Percentiles rank a stretch among this genome's conserved stretches.
Conservation (phyloP, 202 grass and related monocot species). For the Zizania palustris region DNA sequence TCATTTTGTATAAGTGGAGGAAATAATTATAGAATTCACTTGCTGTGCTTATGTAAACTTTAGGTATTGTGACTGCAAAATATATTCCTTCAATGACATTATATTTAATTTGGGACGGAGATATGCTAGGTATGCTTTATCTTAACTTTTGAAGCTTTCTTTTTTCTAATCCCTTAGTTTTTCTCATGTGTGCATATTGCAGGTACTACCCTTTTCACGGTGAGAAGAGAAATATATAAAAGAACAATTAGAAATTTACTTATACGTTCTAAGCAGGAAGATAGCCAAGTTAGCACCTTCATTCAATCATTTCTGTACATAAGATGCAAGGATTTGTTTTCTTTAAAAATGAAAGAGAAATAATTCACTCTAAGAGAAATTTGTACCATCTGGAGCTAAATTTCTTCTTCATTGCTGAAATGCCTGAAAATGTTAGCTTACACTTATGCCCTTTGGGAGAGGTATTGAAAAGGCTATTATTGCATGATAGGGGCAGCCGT, state of each 20-base stretch:
- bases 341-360: not conserved
- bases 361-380: not conserved
- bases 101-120: slow-evolving; percentile 67
- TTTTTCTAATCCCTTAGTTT: not conserved
- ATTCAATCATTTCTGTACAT: not conserved
- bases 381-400: not conserved
- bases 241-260: slow-evolving; percentile 18
- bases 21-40: slow-evolving; percentile 1
- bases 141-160: slow-evolving; percentile 16
- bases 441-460: not conserved
- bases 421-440: slow-evolving; percentile 18
- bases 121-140: slow-evolving; percentile 65
- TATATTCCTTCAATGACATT: slow-evolving; percentile 67
- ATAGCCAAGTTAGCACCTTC: slow-evolving; percentile 5
- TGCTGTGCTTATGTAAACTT: slow-evolving; percentile 30
- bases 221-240: not conserved
- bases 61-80: slow-evolving; percentile 87
- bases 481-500: not conserved
- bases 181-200: slow-evolving; percentile 2
- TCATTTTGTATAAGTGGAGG: slow-evolving; percentile 1
- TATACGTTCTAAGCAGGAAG: slow-evolving; percentile 1
- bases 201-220: slow-evolving; percentile 13
- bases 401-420: slow-evolving; percentile 15
- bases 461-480: not conserved
- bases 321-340: not conserved